These are phyloP conservation scores for Trichoderma oligosporum DNA, from an alignment of 2,329 filamentous ascomycete species.

Conservation along the genomic window DNA sequence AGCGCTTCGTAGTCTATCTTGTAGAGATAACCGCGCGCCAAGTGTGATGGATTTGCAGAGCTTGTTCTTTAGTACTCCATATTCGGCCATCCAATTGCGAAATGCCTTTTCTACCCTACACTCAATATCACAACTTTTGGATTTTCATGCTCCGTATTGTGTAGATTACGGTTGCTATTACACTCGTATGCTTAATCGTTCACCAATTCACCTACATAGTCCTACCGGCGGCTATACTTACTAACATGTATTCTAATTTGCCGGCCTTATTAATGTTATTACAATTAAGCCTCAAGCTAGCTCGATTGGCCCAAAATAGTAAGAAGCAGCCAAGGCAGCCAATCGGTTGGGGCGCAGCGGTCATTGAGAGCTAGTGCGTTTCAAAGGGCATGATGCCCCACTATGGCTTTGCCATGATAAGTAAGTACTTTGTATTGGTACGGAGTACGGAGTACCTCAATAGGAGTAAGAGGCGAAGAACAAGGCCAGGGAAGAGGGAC, in stretches of 20 bases:
- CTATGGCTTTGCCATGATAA: neutral
- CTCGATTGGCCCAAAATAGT: constrained; percentile 6
- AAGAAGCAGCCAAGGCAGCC: neutral
- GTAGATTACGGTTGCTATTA: neutral
- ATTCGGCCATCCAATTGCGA: too few relatives aligned
- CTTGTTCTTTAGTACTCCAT: neutral
- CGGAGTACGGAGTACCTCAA: neutral
- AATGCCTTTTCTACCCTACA: neutral
- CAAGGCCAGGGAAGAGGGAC: neutral
- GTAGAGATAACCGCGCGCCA: neutral
- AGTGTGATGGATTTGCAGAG: neutral
- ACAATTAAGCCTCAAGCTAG: neutral
- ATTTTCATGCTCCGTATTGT: too few relatives aligned
- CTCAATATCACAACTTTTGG: too few relatives aligned
- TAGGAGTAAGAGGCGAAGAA: neutral
- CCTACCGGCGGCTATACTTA: too few relatives aligned
- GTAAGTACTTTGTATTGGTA: too few relatives aligned
- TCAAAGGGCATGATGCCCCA: constrained; percentile 12
- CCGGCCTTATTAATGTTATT: too few relatives aligned
- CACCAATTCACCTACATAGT: too few relatives aligned
- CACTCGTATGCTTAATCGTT: constrained; percentile 8
- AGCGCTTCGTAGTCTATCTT: neutral
- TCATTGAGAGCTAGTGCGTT: constrained; percentile 17
- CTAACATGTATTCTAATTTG: too few relatives aligned
- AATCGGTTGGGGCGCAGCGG: constrained; percentile 13